A percentile compares a stretch with the other conserved stretches of the same genome.
Conservation (phyloP, 1,139 yeast genomes). For the Suhomyces guaymorum region DNA sequence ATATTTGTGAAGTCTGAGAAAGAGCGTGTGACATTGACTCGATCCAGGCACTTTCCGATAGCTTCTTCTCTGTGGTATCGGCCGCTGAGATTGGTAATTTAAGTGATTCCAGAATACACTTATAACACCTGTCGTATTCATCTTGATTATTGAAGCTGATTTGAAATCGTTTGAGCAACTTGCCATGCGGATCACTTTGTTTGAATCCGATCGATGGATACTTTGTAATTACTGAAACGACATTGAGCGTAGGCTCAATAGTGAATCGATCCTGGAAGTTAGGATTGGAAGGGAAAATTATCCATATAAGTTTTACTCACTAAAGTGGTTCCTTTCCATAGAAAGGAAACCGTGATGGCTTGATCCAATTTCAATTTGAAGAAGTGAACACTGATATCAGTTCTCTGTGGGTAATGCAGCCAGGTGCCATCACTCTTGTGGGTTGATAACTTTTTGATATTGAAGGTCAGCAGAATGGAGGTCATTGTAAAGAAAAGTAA, state of each 20-base stretch:
- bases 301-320: constrained; percentile 16
- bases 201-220: constrained; percentile 30
- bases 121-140: constrained; percentile 12
- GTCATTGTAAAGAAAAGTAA: constrained; percentile 4
- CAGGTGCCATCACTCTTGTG: constrained; percentile 17
- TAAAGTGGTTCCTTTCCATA: constrained; percentile 26
- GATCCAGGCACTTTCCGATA: neutral
- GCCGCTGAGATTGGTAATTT: constrained; percentile 3
- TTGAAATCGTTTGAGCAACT: constrained; percentile 19
- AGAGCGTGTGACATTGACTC: constrained; percentile 3
- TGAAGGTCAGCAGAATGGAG: constrained; percentile 10
- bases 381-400: constrained; percentile 25
- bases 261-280: constrained; percentile 19
- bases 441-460: constrained; percentile 15
- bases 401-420: constrained; percentile 31
- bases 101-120: constrained; percentile 10
- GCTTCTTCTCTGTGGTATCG: constrained; percentile 1
- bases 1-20: neutral
- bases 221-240: constrained; percentile 22
- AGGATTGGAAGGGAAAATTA: neutral
- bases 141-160: constrained; percentile 11
- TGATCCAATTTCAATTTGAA: constrained; percentile 9
- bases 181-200: constrained; percentile 21
- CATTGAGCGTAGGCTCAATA: constrained; percentile 15
- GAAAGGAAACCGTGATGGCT: constrained; percentile 7